phyloP scores from a whole-genome alignment of 2,329 filamentous ascomycete genomes.

The Penicillium sp. region DNA sequence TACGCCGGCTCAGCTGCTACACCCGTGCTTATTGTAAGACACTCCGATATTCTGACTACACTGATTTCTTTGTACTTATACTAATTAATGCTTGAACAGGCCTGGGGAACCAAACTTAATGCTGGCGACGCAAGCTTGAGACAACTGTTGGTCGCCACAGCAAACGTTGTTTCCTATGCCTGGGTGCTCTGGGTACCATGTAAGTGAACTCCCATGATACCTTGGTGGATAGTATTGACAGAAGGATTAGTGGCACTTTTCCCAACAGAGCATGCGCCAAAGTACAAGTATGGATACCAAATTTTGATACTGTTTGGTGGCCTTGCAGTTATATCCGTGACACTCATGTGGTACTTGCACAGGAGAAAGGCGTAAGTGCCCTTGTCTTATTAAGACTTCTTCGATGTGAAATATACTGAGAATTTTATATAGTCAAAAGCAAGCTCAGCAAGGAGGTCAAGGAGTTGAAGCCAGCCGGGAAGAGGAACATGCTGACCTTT shows the following conservation, averaged over 20 bases:
- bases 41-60: not conserved
- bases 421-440: no score
- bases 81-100: not conserved
- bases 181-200: no score
- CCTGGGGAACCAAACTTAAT: not conserved
- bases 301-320: not conserved
- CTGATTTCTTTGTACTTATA: not conserved
- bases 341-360: no score
- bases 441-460: no score
- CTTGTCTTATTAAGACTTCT: no score
- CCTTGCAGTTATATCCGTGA: not conserved
- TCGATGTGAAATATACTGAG: no score
- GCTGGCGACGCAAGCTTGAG: not conserved
- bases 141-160: not conserved
- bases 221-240: not conserved
- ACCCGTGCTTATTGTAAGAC: not conserved
- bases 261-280: not conserved
- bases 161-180: not conserved
- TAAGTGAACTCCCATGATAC: no score
- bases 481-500: no score
- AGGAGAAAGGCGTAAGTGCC: no score
- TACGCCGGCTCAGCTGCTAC: not conserved
- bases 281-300: not conserved
- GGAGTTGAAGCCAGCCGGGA: no score
- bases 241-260: not conserved